Conservation (phyloP, 331 rosid genomes). For the Stylosanthes scabra region DNA sequence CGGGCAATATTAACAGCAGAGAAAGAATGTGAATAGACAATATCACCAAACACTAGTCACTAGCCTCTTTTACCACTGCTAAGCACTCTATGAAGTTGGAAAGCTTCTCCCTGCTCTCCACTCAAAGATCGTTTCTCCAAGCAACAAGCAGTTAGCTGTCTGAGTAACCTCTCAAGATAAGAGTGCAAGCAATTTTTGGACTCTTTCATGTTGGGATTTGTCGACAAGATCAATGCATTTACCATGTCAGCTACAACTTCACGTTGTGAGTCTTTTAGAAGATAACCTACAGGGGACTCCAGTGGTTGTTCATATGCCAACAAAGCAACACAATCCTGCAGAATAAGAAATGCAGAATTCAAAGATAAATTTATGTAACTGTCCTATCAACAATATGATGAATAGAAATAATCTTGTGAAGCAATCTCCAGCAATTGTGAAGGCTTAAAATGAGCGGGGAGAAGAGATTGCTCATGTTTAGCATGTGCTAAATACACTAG, state of each 20-base stretch:
- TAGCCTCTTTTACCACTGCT: constrained; percentile 57
- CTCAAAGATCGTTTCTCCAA: constrained; percentile 74
- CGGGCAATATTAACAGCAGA: constrained; percentile 41
- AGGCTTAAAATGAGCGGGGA: background rate
- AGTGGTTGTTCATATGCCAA: constrained; percentile 86
- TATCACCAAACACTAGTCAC: constrained; percentile 35
- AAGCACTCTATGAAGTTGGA: constrained; percentile 79
- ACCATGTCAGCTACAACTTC: constrained; percentile 95
- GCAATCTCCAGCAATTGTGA: too few relatives aligned
- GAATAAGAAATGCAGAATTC: constrained; percentile 15
- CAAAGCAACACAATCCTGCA: constrained; percentile 89
- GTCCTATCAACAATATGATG: too few relatives aligned
- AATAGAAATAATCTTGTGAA: too few relatives aligned
- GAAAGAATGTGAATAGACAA: constrained; percentile 29
- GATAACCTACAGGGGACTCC: constrained; percentile 89
- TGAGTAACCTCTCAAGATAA: constrained; percentile 76
- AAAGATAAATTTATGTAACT: constrained; percentile 25
- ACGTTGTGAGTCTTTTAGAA: constrained; percentile 79
- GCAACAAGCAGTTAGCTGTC: constrained; percentile 93
- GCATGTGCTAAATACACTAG: constrained; percentile 9
- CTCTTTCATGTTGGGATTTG: constrained; percentile 77
- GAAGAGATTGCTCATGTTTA: background rate
- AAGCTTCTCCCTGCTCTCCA: constrained; percentile 94
- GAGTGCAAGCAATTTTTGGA: constrained; percentile 73
- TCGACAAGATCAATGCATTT: constrained; percentile 87